Conservation (phyloP, 1,139 yeast genomes). For the Taphrina wiesneri region DNA sequence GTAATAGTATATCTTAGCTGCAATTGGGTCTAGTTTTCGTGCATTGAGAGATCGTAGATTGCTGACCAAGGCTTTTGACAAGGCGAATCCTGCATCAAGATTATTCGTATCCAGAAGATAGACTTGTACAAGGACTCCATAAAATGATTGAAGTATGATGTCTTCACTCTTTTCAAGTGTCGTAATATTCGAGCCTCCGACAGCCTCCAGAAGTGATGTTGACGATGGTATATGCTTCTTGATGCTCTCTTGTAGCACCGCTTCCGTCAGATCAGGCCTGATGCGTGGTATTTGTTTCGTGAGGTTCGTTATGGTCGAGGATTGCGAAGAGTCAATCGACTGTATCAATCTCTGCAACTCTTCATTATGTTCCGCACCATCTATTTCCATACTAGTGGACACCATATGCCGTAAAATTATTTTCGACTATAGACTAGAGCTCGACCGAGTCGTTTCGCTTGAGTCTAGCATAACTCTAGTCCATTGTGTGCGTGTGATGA, state of each 20-base stretch:
- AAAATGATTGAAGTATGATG: not conserved
- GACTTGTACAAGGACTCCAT: slow-evolving; percentile 52
- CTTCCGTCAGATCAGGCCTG: not conserved
- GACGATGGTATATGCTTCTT: slow-evolving; percentile 1
- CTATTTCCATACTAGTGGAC: slow-evolving; percentile 8
- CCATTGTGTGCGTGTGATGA: too few species aligned
- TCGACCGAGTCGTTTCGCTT: too few species aligned
- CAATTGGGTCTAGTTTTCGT: slow-evolving; percentile 80
- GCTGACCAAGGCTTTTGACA: slow-evolving; percentile 54
- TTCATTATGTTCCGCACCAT: not conserved
- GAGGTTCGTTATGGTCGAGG: not conserved
- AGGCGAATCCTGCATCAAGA: slow-evolving; percentile 44
- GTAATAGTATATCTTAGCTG: slow-evolving; percentile 93
- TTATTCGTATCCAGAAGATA: slow-evolving; percentile 66
- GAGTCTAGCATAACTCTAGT: too few species aligned
- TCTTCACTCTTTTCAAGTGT: not conserved
- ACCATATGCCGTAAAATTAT: not conserved
- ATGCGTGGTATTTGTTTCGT: slow-evolving; percentile 13
- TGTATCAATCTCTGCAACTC: not conserved
- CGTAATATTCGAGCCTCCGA: slow-evolving; percentile 50
- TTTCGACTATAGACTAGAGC: not conserved
- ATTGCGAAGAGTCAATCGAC: not conserved
- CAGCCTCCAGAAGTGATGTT: slow-evolving; percentile 44
- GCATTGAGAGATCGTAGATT: slow-evolving; percentile 68
- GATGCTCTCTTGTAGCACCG: not conserved